Evolutionary conservation across 352 stramenopile species (phyloP).

Genomic region (Phytophthora sojae): DNA sequence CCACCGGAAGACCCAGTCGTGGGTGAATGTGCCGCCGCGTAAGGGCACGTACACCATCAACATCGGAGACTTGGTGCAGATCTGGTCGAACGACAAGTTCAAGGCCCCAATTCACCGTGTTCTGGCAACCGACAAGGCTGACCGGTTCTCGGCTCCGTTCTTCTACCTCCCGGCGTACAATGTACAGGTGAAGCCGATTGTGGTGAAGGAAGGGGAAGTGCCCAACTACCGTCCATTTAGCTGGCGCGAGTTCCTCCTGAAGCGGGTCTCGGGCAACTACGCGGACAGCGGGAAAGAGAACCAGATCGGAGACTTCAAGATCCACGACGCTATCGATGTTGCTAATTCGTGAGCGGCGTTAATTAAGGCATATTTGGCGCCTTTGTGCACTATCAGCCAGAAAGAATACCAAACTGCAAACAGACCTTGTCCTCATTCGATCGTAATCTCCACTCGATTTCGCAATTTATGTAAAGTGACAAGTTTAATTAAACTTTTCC

Average conservation of each 20-base stretch:
- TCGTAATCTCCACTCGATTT: too few species aligned
- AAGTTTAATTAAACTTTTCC: too few species aligned
- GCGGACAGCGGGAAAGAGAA: too few species aligned
- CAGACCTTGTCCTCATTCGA: too few species aligned
- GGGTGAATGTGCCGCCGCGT: conserved; percentile 50
- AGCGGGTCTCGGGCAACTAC: neutral
- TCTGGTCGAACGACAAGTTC: conserved; percentile 67
- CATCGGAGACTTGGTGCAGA: conserved; percentile 65
- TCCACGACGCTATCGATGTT: too few species aligned
- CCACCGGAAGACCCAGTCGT: conserved; percentile 49
- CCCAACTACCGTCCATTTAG: conserved; percentile 63
- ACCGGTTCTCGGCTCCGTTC: conserved; percentile 65
- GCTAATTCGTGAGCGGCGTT: too few species aligned
- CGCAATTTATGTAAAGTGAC: too few species aligned
- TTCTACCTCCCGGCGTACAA: conserved; percentile 79
- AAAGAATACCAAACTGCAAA: too few species aligned
- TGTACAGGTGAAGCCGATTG: conserved; percentile 63
- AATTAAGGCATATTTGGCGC: too few species aligned
- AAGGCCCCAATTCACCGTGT: conserved; percentile 59
- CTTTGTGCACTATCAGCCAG: too few species aligned
- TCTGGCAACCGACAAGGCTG: conserved; percentile 36
- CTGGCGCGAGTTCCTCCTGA: neutral
- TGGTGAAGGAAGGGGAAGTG: conserved; percentile 34
- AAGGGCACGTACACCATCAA: conserved; percentile 69
- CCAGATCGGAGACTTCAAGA: neutral